Conservation (phyloP, 139 green algal species). For the Monoraphidium neglectum region DNA sequence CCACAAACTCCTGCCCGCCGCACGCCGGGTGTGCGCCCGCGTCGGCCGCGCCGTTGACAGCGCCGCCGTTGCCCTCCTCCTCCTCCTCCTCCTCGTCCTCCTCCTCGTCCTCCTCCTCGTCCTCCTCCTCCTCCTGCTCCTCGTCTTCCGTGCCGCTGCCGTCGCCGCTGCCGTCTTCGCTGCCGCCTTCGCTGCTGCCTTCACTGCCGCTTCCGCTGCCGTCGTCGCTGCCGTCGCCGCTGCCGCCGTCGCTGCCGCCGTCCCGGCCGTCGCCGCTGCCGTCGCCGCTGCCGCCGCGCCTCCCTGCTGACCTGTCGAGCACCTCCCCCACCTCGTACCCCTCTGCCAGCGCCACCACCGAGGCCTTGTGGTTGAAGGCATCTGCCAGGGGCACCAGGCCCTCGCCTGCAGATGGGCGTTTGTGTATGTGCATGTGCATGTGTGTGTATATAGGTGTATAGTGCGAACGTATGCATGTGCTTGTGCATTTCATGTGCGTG, state of each 20-base stretch:
- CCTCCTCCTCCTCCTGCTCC: constrained; percentile 14
- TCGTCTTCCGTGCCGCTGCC: neutral
- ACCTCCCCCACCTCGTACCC: constrained; percentile 21
- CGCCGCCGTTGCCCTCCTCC: constrained; percentile 18
- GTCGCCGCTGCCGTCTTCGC: neutral
- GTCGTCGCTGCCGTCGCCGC: neutral
- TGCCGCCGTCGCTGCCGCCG: constrained; percentile 15
- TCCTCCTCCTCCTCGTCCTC: constrained; percentile 24
- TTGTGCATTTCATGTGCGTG: too few relatives aligned
- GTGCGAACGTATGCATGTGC: too few relatives aligned
- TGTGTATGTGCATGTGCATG: neutral
- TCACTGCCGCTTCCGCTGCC: neutral
- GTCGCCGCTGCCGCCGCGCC: constrained; percentile 7
- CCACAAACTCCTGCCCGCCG: neutral
- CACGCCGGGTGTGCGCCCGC: too few relatives aligned
- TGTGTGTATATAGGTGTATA: too few relatives aligned
- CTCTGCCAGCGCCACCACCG: constrained; percentile 30
- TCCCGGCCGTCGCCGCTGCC: neutral
- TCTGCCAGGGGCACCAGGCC: constrained; percentile 85
- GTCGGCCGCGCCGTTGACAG: constrained; percentile 16
- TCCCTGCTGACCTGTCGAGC: neutral
- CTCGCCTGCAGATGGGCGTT: constrained; percentile 46
- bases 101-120: constrained; percentile 15
- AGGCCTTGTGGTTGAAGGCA: constrained; percentile 91
- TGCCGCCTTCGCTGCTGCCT: neutral